Base-by-base conservation (phyloP, 495 filamentous ascomycete species). In the Parachaetomium inaequale region DNA sequence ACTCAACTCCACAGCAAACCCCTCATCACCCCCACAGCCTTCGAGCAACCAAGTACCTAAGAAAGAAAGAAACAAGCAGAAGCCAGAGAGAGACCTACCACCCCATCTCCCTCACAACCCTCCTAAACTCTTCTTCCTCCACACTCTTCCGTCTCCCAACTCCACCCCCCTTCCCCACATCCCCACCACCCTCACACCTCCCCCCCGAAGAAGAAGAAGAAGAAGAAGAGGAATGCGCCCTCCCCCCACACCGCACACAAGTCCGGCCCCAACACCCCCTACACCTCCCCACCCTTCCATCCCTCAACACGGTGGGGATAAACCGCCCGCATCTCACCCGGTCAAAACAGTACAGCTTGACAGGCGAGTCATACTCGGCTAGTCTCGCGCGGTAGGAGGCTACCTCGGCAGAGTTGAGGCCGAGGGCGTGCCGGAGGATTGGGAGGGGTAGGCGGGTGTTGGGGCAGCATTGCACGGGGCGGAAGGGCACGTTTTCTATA, bases 291-390 rank as follows among this genome's bases (percentile, higher is more conserved):
- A 29, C n/a, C 23, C 42, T 45, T 10, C 42, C 19, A 28, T 49
- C 28, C 29, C 61, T 29, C 15, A 69, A 52, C 2, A 46, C 53
- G 0, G 5, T 14, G 8, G 68, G 68, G 50, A 70, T 70, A 21
- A 70, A 70, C 23, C 59, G 46, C 31, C 62, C 45, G 40, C 68
- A 70, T 15, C 43, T 21, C 3, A 51, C n/a, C n/a, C n/a, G 38
- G 32, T 65, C 47, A 14, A 25, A 57, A 61, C 68, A 70, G 50
- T 70, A 70, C n/a, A 67, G n/a, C 36, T 59, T 61, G 25, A 43
- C 43, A 4, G 23, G 15, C 34, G 52, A 25, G 11, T 63, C 31
- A 26, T 53, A 58, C 53, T 70, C 68, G 40, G 64, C 19, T 25
- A 67, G 34, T 7, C 43, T 45, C 21, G 52, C 29, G 21, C 68